Evolutionary conservation across 805 yeast species (phyloP).

Genomic region (Monosporozyma aquatica): DNA sequence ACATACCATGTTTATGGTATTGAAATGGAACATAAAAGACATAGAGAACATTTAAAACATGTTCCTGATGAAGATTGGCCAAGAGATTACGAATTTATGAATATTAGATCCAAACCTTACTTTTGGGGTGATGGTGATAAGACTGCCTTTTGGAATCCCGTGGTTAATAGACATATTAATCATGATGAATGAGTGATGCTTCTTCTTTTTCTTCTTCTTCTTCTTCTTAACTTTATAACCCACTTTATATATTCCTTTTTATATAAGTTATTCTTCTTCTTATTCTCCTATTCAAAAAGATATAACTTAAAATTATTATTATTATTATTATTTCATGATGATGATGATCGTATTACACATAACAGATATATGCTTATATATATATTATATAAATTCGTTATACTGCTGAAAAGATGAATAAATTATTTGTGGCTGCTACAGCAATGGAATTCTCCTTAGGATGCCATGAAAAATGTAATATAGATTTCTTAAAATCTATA

Average conservation of each 20-base stretch:
- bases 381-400: conserved; percentile 21
- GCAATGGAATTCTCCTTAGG: conserved; percentile 95
- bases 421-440: conserved; percentile 94
- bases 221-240: too few species aligned
- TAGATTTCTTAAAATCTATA: conserved; percentile 90
- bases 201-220: not conserved
- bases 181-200: conserved; percentile 15
- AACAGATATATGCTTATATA: not conserved
- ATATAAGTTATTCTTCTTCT: too few species aligned
- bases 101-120: conserved; percentile 76
- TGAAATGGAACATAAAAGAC: conserved; percentile 85
- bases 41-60: conserved; percentile 63
- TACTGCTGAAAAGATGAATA: conserved; percentile 72
- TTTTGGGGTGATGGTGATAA: conserved; percentile 99
- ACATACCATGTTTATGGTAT: conserved; percentile 73
- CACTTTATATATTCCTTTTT: too few species aligned
- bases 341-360: too few species aligned
- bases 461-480: conserved; percentile 96
- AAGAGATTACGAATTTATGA: conserved; percentile 79
- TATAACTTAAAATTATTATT: too few species aligned
- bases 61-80: conserved; percentile 91
- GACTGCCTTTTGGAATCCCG: conserved; percentile 93
- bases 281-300: too few species aligned
- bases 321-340: too few species aligned
- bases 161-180: conserved; percentile 76